Evolutionary conservation across 768 basidiomycete genomes (phyloP).

Genomic region (Phaeotremella skinneri): DNA sequence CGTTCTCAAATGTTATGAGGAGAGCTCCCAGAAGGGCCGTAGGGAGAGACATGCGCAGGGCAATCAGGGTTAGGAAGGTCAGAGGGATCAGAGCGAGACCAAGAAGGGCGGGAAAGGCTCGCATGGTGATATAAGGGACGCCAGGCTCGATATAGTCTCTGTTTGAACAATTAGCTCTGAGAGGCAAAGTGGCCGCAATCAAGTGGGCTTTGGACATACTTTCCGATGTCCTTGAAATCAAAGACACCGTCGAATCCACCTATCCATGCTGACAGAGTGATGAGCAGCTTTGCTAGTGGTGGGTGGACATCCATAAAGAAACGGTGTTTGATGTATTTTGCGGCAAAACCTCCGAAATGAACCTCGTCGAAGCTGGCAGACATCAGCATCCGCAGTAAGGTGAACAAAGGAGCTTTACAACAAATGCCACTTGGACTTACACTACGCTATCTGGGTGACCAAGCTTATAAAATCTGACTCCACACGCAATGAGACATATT

Average conservation of each 20-base stretch:
- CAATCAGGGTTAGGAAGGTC: constrained; percentile 88
- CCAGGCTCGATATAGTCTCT: constrained; percentile 69
- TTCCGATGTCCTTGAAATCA: constrained; percentile 97
- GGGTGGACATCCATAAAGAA: constrained; percentile 83
- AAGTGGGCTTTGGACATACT: constrained; percentile 57
- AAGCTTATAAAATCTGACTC: constrained; percentile 81
- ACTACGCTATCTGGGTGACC: constrained; percentile 88
- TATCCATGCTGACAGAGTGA: constrained; percentile 83
- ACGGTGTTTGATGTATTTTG: constrained; percentile 85
- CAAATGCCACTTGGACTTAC: constrained; percentile 57
- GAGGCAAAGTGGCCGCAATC: background rate
- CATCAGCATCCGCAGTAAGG: background rate
- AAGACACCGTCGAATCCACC: constrained; percentile 89
- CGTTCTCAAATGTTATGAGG: constrained; percentile 95
- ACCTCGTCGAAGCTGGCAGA: constrained; percentile 86
- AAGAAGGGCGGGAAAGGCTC: constrained; percentile 84
- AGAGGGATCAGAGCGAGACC: constrained; percentile 87
- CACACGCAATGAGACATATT: constrained; percentile 60
- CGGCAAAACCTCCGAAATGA: constrained; percentile 96
- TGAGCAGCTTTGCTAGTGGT: constrained; percentile 89
- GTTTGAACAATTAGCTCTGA: constrained; percentile 1
- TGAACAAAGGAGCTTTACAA: background rate
- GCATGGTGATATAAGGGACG: constrained; percentile 96
- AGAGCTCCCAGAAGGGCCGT: constrained; percentile 87
- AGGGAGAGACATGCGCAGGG: constrained; percentile 84